phyloP scores from a whole-genome alignment of 495 filamentous ascomycete species.

The Penicillium soppii region DNA sequence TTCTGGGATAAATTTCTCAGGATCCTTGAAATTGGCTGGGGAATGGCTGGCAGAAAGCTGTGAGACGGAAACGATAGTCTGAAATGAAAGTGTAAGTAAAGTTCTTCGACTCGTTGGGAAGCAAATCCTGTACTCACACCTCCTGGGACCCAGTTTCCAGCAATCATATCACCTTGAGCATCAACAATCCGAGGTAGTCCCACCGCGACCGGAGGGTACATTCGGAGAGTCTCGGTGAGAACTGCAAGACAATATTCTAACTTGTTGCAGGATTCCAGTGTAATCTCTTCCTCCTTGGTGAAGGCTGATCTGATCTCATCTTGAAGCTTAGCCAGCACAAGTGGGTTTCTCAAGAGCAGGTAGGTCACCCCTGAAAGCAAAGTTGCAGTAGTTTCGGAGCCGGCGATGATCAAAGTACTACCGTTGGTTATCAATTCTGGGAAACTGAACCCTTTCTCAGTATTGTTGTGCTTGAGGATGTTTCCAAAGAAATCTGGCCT shows the following conservation, averaged over 20 bases:
- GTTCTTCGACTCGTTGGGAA: not conserved
- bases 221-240: constrained; percentile 55
- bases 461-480: constrained; percentile 19
- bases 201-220: constrained; percentile 54
- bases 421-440: constrained; percentile 43
- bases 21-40: constrained; percentile 40
- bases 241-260: constrained; percentile 57
- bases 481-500: constrained; percentile 21
- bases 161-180: constrained; percentile 44
- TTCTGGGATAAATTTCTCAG: constrained; percentile 52
- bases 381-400: constrained; percentile 63
- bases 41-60: constrained; percentile 46
- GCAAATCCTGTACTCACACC: constrained; percentile 14
- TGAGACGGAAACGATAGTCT: constrained; percentile 50
- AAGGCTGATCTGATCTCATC: constrained; percentile 52
- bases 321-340: constrained; percentile 41
- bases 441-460: constrained; percentile 36
- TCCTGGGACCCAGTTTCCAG: constrained; percentile 41
- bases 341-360: constrained; percentile 47
- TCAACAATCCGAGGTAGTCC: constrained; percentile 46
- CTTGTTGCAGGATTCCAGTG: constrained; percentile 37
- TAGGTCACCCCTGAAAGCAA: constrained; percentile 53
- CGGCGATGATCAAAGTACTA: constrained; percentile 44
- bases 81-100: not conserved
- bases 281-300: constrained; percentile 51